phyloP scores from a whole-genome alignment of 345 rosid genomes.

The Carallia brachiata region DNA sequence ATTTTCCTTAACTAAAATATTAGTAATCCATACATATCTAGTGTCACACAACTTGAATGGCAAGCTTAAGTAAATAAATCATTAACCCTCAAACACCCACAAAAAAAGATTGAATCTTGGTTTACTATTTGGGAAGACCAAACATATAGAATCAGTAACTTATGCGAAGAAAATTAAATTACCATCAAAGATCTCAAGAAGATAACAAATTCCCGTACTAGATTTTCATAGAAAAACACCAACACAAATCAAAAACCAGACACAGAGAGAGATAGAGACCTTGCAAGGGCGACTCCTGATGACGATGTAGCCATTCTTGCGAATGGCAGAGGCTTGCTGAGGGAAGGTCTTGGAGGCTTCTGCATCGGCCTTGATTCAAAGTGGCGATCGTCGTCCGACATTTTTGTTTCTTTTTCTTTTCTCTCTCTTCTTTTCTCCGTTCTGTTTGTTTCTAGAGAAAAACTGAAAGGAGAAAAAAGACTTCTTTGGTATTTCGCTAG shows the following conservation, averaged over 20 bases:
- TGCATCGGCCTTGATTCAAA: constrained; percentile 65
- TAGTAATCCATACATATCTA: too few relatives aligned
- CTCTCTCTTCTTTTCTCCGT: neutral
- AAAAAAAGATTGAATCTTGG: neutral
- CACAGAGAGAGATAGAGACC: constrained; percentile 20
- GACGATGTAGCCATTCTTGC: constrained; percentile 60
- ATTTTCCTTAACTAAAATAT: too few relatives aligned
- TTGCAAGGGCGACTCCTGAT: constrained; percentile 62
- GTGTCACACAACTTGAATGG: neutral
- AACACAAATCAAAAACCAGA: neutral
- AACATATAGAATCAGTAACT: neutral
- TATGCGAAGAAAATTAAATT: neutral
- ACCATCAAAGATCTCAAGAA: constrained; percentile 18
- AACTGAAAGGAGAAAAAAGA: too few relatives aligned
- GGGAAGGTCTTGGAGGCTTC: constrained; percentile 65
- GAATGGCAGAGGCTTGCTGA: constrained; percentile 64
- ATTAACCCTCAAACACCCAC: neutral
- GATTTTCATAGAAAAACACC: neutral
- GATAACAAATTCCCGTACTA: constrained; percentile 3
- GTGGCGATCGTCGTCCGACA: constrained; percentile 72
- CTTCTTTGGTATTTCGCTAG: too few relatives aligned
- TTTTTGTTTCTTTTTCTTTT: neutral
- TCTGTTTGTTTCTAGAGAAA: too few relatives aligned
- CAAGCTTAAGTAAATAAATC: neutral
- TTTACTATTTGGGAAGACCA: neutral